Percentiles rank a stretch among this genome's conserved stretches.
phyloP scores from a whole-genome alignment of 2,329 filamentous ascomycete genomes.

The Talaromyces sp. region DNA sequence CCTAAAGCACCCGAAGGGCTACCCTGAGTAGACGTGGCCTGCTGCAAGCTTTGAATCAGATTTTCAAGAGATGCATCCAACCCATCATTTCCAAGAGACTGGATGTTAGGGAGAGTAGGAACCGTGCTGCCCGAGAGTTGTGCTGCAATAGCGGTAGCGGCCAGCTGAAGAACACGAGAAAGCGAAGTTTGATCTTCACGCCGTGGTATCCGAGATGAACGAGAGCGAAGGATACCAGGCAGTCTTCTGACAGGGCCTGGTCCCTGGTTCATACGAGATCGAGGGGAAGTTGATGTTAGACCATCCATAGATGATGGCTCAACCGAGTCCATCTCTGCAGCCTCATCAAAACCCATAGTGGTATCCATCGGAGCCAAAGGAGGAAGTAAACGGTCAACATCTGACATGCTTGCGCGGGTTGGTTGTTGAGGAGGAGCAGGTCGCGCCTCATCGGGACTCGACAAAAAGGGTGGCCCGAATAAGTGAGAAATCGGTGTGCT shows the following conservation, averaged over 20 bases:
- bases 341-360: constrained; percentile 35
- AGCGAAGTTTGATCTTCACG: constrained; percentile 59
- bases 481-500: constrained; percentile 41
- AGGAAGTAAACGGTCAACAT: constrained; percentile 30
- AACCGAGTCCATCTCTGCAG: constrained; percentile 38
- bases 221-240: constrained; percentile 43
- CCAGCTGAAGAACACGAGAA: constrained; percentile 57
- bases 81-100: constrained; percentile 50
- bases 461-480: constrained; percentile 32
- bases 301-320: constrained; percentile 32
- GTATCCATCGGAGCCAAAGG: constrained; percentile 35
- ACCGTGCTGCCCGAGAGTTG: constrained; percentile 59
- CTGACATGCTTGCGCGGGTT: constrained; percentile 23
- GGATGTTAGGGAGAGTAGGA: constrained; percentile 51
- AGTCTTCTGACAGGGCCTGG: constrained; percentile 33
- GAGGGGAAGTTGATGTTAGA: not conserved
- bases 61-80: constrained; percentile 60
- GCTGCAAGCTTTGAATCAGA: constrained; percentile 59
- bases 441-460: constrained; percentile 20
- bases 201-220: constrained; percentile 49
- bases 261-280: constrained; percentile 25
- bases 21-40: constrained; percentile 54
- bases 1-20: constrained; percentile 32
- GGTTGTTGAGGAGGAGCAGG: constrained; percentile 25
- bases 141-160: constrained; percentile 59